Base-by-base conservation (phyloP, 129 eudicot species). In the Gnaphalium uliginosum region DNA sequence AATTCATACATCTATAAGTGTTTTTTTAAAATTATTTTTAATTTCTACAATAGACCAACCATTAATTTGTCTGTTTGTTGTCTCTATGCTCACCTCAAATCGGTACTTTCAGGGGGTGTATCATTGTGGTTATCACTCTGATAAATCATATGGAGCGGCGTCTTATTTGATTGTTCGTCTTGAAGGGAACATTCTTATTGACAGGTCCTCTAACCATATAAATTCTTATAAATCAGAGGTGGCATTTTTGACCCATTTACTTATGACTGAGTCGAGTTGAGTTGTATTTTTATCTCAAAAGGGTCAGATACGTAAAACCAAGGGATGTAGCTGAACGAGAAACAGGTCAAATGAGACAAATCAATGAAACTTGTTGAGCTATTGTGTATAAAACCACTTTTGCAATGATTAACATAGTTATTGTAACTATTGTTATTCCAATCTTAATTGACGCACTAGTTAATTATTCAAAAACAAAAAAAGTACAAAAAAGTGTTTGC, bases 51-150 rank as follows among this genome's bases (percentile, higher is more conserved):
- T 1, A 29, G 8, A 33, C 39, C 43, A 37, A 35, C 43, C 43
- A 8, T 0, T 37, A 37, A 8, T 37, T 66, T 59, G 48, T 33
- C 51, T 76, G 13, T 61, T 63, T 63, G 21, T 77, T 29, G 41
- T 57, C 69, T 37, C 43, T 59, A 29, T 68, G 48, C 22, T 59
- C n/a, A 78, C 21, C 57, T 71, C 56, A 32, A 46, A 33, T 25
- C 4, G n/a, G 68, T 73, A 32, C 21, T 61, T 68, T 59, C 72
- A 90, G 92, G 96, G 90, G 61, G 85, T 90, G 43, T 90, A 83
- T 81, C 96, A 90, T 76, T 90, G 96, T 81, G 92, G 96, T 67
- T 85, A 87, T 50, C 96, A 90, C 80, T 90, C 96, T 8, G 86
- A 87, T 68, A 90, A 85, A 73, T 85, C 96, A 32, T 87, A 64